Conservation (phyloP, 306 rosid species). For the Vicia sativa region DNA sequence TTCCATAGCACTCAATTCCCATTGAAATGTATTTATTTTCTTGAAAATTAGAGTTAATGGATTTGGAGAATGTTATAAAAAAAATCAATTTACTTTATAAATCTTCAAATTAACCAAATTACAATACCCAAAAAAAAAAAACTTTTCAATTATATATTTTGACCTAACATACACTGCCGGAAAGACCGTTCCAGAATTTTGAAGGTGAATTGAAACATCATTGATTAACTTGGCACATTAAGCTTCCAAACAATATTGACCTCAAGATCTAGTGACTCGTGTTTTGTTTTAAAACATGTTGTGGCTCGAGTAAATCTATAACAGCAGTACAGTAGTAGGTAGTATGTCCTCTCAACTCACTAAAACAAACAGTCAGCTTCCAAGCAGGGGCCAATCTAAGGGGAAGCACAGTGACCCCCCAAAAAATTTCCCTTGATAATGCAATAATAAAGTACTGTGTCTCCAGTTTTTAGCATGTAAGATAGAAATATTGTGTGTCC, state of each 20-base stretch:
- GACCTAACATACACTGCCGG: too few species aligned
- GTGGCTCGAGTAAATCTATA: not conserved
- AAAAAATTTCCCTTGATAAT: not conserved
- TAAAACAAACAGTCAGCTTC: not conserved
- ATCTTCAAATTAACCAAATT: too few species aligned
- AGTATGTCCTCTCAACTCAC: not conserved
- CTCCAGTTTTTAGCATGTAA: not conserved
- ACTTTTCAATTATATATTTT: too few species aligned
- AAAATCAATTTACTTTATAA: too few species aligned
- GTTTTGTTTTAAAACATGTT: not conserved
- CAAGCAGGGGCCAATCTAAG: conserved; percentile 1
- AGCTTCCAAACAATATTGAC: not conserved
- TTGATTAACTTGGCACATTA: not conserved
- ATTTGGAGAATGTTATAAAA: too few species aligned
- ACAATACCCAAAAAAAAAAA: too few species aligned
- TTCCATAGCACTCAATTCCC: too few species aligned
- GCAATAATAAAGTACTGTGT: conserved; percentile 6
- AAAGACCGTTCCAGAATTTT: too few species aligned
- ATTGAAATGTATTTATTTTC: too few species aligned
- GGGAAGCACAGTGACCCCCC: not conserved
- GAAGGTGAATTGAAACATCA: not conserved
- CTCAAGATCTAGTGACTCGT: not conserved
- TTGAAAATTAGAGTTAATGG: too few species aligned
- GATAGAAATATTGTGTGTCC: not conserved
- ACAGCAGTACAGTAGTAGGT: not conserved